Conservation (phyloP, 305 asterid genomes). For the Solanum hybrid region DNA sequence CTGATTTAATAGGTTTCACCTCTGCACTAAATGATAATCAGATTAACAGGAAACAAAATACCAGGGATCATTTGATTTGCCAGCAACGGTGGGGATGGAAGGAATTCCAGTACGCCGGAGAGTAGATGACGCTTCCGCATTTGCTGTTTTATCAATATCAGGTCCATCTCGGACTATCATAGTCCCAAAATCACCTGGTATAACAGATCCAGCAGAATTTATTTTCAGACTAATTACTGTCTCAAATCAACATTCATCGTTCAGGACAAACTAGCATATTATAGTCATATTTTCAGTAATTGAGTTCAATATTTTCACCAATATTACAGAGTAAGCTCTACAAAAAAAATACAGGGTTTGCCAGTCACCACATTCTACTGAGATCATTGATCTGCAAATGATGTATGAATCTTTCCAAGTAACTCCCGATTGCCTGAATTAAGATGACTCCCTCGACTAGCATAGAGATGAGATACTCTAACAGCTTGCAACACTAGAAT, state of each 20-base stretch:
- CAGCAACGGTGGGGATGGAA: conserved; percentile 33
- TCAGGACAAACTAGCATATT: not conserved
- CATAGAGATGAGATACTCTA: not conserved
- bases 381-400: not conserved
- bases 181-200: conserved; percentile 88
- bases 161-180: conserved; percentile 56
- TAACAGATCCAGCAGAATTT: conserved; percentile 9
- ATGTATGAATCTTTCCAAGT: not conserved
- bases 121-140: conserved; percentile 35
- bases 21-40: not conserved
- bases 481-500: not conserved
- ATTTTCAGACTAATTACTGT: not conserved
- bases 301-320: not conserved
- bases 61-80: conserved; percentile 41
- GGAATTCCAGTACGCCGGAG: conserved; percentile 32
- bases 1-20: not conserved
- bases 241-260: not conserved
- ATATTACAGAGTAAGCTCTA: not conserved
- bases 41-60: conserved; percentile 18
- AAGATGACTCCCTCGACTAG: not conserved
- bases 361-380: not conserved
- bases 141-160: conserved; percentile 36
- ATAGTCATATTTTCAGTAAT: not conserved
- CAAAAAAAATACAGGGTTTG: not conserved
- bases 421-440: not conserved